These are phyloP conservation scores for Xylaria sp. DNA, from an alignment of 2,329 filamentous ascomycete genomes.

Conservation along the genomic window DNA sequence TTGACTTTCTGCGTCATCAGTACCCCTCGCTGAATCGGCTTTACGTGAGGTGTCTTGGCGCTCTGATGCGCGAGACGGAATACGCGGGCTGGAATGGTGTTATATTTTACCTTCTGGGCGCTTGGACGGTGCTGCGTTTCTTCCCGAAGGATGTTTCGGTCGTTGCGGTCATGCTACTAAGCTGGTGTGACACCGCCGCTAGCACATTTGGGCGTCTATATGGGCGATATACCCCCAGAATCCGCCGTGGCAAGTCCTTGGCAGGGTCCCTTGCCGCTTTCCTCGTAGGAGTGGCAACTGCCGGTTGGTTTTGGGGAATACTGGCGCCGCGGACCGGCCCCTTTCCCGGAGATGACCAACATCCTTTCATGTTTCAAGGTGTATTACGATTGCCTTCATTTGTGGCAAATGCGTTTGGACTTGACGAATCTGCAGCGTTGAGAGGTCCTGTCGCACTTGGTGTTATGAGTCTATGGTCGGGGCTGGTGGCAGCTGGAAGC, in stretches of 20 bases:
- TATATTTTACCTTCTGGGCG: constrained; percentile 93
- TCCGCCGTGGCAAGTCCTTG: constrained; percentile 89
- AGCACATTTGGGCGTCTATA: constrained; percentile 92
- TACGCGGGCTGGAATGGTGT: constrained; percentile 95
- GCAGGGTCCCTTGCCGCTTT: constrained; percentile 90
- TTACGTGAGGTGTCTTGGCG: constrained; percentile 86
- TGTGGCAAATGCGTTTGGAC: constrained; percentile 68
- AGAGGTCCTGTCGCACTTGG: constrained; percentile 78
- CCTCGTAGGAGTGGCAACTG: constrained; percentile 82
- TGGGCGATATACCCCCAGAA: constrained; percentile 85
- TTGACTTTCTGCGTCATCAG: constrained; percentile 84
- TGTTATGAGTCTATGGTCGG: constrained; percentile 85
- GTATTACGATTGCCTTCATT: constrained; percentile 73
- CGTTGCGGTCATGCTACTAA: constrained; percentile 87
- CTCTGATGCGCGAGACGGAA: constrained; percentile 96
- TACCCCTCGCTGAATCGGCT: constrained; percentile 84
- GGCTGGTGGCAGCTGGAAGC: constrained; percentile 87
- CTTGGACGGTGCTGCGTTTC: constrained; percentile 84
- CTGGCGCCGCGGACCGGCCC: constrained; percentile 75
- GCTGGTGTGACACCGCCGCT: constrained; percentile 98
- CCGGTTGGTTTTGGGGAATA: constrained; percentile 88
- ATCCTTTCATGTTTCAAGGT: constrained; percentile 84
- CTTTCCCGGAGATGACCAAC: constrained; percentile 73
- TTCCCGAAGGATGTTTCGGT: constrained; percentile 94
- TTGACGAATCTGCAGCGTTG: constrained; percentile 68